Evolutionary conservation across 2,329 filamentous ascomycete species (phyloP), one percentile per base, ranked within the genome.

Genomic region (Paecilomyces niveus): DNA sequence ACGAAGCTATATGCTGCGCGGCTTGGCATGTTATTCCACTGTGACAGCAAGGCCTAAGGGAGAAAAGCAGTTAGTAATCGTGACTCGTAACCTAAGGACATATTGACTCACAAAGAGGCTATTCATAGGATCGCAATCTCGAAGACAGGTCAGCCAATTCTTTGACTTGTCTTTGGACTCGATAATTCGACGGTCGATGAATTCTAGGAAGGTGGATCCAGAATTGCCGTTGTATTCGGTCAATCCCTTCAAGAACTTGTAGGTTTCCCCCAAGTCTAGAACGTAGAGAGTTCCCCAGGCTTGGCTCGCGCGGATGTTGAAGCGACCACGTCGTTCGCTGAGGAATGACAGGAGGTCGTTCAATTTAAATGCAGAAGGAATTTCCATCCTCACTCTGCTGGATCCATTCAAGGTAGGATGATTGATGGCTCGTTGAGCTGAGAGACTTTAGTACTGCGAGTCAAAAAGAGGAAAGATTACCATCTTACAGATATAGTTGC

Each of bases 1-100:
- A 77, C 69, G 54, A 76, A 74, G 51, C 72, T 75, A 61, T 78
- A 78, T 35, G 72, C 71, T 18, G 76, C 76, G 21, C 75, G 75
- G 57, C 75, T 78, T 7, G 76, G 76, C 76, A 78, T 79, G 61
- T 76, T 78, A 62, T 77, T 76, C 71, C 75, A 74, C 57, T 69
- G 70, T 8, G 74, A 76, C 15, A 78, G 72, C 5, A 77, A 65
- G 35, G 73, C 66, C 75, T 78, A 54, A 6, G 49, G 11, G 29
- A 10, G 21, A 55, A 22, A 53, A 50, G 32, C 54, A 15, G 45
- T 3, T 24, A 33, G 15, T 21, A 32, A 15, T 2, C 2, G 53
- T 15, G 26, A 21, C 26, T 15, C 13, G 18, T 3, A 13, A 26
- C 31, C 18, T 13, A 22, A 22, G 51, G 21, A 10, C 1, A 6